These are phyloP conservation scores for Ceratobasidium papillatum DNA, from an alignment of 1,284 basidiomycete genomes.

Conservation along the genomic window DNA sequence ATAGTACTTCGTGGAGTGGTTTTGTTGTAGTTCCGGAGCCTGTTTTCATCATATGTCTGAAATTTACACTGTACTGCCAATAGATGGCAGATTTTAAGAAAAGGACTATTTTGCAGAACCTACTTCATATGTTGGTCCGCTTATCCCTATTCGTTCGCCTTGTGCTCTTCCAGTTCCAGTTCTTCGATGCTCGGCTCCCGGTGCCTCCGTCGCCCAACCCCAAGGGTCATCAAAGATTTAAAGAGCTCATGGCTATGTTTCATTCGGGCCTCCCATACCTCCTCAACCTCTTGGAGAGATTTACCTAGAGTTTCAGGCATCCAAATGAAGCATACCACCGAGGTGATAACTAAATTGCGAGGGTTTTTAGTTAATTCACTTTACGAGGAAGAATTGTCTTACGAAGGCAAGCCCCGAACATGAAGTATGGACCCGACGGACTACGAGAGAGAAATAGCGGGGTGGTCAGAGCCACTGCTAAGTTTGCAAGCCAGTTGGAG, in stretches of 20 bases:
- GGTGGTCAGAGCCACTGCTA: conserved; percentile 58
- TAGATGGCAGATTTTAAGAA: too few species aligned
- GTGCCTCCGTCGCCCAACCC: conserved; percentile 6
- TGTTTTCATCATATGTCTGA: too few species aligned
- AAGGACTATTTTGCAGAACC: too few species aligned
- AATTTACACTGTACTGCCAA: too few species aligned
- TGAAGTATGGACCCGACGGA: conserved; percentile 60
- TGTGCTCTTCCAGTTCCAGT: conserved; percentile 14
- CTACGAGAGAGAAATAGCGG: conserved; percentile 59
- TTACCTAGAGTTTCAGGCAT: conserved; percentile 60
- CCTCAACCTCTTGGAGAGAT: conserved; percentile 57
- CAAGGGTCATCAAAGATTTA: conserved; percentile 15
- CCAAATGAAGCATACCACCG: conserved; percentile 55
- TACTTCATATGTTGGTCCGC: too few species aligned
- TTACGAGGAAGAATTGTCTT: background rate
- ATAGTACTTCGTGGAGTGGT: background rate
- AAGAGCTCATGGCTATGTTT: conserved; percentile 7
- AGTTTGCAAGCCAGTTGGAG: conserved; percentile 59
- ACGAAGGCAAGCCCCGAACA: conserved; percentile 55
- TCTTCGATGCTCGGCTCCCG: background rate
- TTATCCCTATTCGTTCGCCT: background rate
- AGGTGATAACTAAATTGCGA: conserved; percentile 51
- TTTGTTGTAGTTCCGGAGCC: background rate
- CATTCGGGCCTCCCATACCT: conserved; percentile 50
- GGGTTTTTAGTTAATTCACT: background rate